A percentile compares a stretch with the other conserved stretches of the same genome.
Conservation (phyloP, 108 stramenopile species). For the Nitzschia putrida region DNA sequence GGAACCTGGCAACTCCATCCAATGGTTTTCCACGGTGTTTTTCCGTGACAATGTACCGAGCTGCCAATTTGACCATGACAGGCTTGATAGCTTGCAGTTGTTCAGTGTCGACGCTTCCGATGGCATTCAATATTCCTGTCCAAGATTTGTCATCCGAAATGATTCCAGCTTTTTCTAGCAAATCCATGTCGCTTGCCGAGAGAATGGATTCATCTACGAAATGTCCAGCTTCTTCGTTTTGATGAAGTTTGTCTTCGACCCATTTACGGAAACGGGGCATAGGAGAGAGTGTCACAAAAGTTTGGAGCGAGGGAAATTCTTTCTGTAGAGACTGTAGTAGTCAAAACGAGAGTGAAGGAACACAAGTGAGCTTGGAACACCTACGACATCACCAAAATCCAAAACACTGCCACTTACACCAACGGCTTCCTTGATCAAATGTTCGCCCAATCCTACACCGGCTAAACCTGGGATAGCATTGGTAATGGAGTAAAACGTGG, state of each 20-base stretch:
- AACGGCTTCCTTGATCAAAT: conserved; percentile 84
- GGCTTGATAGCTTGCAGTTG: conserved; percentile 35
- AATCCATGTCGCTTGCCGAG: conserved; percentile 32
- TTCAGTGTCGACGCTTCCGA: background rate
- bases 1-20: conserved; percentile 85
- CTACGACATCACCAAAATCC: background rate
- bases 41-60: conserved; percentile 65
- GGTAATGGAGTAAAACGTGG: conserved; percentile 94
- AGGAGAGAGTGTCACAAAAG: conserved; percentile 87
- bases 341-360: background rate
- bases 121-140: conserved; percentile 8
- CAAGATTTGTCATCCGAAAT: conserved; percentile 10
- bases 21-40: conserved; percentile 73
- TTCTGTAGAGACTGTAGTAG: background rate
- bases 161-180: conserved; percentile 12
- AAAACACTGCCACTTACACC: conserved; percentile 1
- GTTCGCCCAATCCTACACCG: conserved; percentile 90
- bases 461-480: conserved; percentile 75
- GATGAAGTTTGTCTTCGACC: conserved; percentile 62
- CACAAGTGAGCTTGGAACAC: background rate
- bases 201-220: conserved; percentile 43
- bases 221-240: conserved; percentile 24
- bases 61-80: conserved; percentile 66
- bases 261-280: conserved; percentile 87
- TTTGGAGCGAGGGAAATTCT: conserved; percentile 46